phyloP scores from a whole-genome alignment of 306 rosid genomes.

The Lathyrus sativus region DNA sequence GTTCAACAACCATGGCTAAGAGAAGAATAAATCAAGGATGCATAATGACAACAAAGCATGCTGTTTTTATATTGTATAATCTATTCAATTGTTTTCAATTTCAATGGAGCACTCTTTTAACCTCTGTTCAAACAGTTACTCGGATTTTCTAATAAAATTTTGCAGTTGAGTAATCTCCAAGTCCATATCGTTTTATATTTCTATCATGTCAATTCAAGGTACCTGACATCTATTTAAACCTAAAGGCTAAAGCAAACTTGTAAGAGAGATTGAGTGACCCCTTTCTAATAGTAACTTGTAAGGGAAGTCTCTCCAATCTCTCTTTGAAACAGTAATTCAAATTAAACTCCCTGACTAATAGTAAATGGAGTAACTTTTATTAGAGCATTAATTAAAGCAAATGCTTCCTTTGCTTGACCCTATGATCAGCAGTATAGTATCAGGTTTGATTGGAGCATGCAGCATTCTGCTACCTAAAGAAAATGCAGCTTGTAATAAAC shows the following conservation, averaged over 20 bases:
- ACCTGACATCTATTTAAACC: background rate
- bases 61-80: slow-evolving; percentile 39
- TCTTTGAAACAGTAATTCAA: background rate
- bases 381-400: background rate
- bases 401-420: background rate
- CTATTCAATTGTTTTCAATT: slow-evolving; percentile 18
- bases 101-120: slow-evolving; percentile 22
- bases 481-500: background rate
- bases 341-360: background rate
- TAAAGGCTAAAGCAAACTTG: background rate
- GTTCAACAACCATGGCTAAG: slow-evolving; percentile 73
- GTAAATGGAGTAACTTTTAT: background rate
- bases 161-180: slow-evolving; percentile 11
- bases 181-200: background rate
- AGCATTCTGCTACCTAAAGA: slow-evolving; percentile 14
- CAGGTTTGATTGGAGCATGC: background rate
- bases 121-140: slow-evolving; percentile 23
- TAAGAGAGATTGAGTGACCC: background rate
- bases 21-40: slow-evolving; percentile 54
- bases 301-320: background rate
- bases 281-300: background rate
- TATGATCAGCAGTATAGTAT: background rate
- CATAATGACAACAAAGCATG: slow-evolving; percentile 26
- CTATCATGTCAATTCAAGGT: background rate
- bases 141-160: slow-evolving; percentile 21